Percentiles rank a stretch among this genome's conserved stretches.
Evolutionary conservation across 257 asterid genomes (phyloP).

Genomic region (Ophiorrhiza pumila): DNA sequence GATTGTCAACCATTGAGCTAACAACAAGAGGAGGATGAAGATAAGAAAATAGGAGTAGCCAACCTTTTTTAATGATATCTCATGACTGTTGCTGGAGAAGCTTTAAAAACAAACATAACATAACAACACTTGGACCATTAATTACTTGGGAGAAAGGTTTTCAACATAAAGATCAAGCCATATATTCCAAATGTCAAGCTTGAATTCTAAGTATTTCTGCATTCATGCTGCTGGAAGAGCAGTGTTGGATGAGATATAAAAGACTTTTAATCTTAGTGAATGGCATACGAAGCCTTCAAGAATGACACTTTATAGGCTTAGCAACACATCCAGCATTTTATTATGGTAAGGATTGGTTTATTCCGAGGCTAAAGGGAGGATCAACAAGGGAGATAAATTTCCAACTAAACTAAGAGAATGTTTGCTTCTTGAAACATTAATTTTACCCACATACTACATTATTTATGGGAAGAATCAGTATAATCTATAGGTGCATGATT

Average conservation of each 20-base stretch:
- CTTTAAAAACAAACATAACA: conserved; percentile 48
- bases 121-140: conserved; percentile 47
- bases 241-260: conserved; percentile 44
- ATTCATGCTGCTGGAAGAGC: conserved; percentile 54
- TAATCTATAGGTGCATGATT: background rate
- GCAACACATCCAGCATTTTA: conserved; percentile 50
- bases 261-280: conserved; percentile 37
- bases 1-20: conserved; percentile 71
- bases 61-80: conserved; percentile 49
- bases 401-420: conserved; percentile 45
- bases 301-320: conserved; percentile 50
- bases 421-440: conserved; percentile 22
- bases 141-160: conserved; percentile 50
- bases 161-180: conserved; percentile 41
- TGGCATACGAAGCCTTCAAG: conserved; percentile 64
- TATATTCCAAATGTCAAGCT: conserved; percentile 50
- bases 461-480: background rate
- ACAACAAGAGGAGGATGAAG: conserved; percentile 63
- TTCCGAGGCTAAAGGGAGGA: conserved; percentile 49
- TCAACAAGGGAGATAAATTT: conserved; percentile 38
- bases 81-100: conserved; percentile 52
- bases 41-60: conserved; percentile 29
- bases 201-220: conserved; percentile 50
- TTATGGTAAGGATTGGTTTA: conserved; percentile 52
- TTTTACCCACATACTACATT: no score